Base-by-base conservation (phyloP, 2,329 filamentous ascomycete genomes). In the Shiraia sp. region DNA sequence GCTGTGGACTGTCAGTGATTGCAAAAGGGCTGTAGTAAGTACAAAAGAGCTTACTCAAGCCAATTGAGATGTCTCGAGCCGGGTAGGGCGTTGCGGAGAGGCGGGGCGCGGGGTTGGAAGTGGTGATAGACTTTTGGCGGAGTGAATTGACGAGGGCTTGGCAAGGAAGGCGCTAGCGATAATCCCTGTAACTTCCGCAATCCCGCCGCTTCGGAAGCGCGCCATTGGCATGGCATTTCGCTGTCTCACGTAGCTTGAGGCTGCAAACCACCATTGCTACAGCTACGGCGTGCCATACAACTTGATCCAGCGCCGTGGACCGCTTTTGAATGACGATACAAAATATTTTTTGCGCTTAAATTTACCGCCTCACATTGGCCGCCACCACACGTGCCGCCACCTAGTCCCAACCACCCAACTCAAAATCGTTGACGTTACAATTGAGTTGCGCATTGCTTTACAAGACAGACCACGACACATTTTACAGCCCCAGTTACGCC, bases 61-160 rank as follows among this genome's bases (percentile, higher is more conserved):
- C 61, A 64, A 67, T 69, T 68, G 61, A 51, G 48, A 55, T 59
- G 59, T 43, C 55, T 55, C 50, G 47, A 52, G 47, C 34, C 44
- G 28, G 40, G 35, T 44, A 36, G n/a, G 36, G 32, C 10, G 51
- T 34, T 16, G 38, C 35, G 34, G 32, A 34, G 36, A 47, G 16
- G 46, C 16, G 26, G 45, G 43, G 49, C 36, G 53, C 46, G 49
- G 53, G 52, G 43, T 45, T 38, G 45, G 28, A 44, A 43, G 55
- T 59, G 52, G 55, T 53, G 59, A 56, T 45, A 32, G 54, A 41
- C 51, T 59, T 58, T 55, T 57, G 51, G 57, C 50, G 47, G 50
- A 50, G 46, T 53, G 51, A 46, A 44, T 25, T 32, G 15, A 26
- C 31, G 25, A 30, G 34, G 24, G 16, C 15, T 33, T 36, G 26